Evolutionary conservation across 2,329 filamentous ascomycete species (phyloP).

Genomic region (Lecanicillium sp.): DNA sequence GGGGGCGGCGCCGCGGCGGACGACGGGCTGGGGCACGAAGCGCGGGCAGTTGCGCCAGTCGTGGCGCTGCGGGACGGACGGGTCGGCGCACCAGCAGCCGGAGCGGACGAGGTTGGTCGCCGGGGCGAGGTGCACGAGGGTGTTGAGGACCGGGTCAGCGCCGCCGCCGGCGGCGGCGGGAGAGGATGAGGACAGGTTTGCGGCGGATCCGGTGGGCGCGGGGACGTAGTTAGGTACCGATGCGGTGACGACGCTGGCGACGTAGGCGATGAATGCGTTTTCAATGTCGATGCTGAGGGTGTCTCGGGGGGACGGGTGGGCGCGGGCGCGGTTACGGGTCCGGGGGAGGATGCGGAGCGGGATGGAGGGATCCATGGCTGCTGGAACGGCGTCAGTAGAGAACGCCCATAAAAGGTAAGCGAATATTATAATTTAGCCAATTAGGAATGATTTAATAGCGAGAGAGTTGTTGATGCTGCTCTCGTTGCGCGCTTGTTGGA

Average conservation of each 20-base stretch:
- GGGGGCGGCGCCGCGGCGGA: not conserved
- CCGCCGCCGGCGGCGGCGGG: not conserved
- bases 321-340: not conserved
- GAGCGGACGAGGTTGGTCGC: not conserved
- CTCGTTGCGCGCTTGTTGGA: too few species aligned
- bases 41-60: conserved; percentile 11
- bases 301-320: not conserved
- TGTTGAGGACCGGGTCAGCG: too few species aligned
- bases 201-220: not conserved
- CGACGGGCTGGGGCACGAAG: conserved; percentile 8
- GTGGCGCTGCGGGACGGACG: conserved; percentile 4
- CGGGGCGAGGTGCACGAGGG: conserved; percentile 9
- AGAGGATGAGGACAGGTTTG: not conserved
- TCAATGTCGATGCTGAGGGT: conserved; percentile 7
- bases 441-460: too few species aligned
- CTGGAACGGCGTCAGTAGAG: too few species aligned
- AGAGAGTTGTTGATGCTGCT: too few species aligned
- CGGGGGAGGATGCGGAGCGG: conserved; percentile 6
- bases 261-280: conserved; percentile 8
- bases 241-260: not conserved
- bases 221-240: not conserved
- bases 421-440: too few species aligned
- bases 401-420: too few species aligned
- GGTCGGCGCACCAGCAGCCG: conserved; percentile 13
- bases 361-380: conserved; percentile 4